Evolutionary conservation across 306 rosid genomes (phyloP), one percentile per base, ranked within the genome.

Genomic region (Cucumis cinereus): DNA sequence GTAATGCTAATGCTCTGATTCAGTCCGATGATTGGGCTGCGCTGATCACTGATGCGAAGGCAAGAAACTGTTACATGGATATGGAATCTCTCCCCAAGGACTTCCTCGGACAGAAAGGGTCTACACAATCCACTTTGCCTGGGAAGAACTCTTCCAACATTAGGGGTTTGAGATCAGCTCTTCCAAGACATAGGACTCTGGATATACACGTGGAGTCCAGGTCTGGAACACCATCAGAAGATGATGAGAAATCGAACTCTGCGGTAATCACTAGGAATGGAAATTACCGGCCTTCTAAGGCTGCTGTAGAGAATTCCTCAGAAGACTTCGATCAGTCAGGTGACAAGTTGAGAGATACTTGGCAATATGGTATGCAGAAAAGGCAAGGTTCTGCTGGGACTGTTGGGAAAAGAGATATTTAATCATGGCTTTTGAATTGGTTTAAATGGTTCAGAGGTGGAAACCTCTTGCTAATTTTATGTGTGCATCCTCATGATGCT

Each of bases 21-120:
- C 92, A 91, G 47, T 89, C 95, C 14, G 97, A 94, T 1, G 98
- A 94, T 77, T 94, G 98, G 98, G 96, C 89, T 72, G 89, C 97
- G 1, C 85, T 94, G 84, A 88, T 94, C 71, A 22, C 81, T 23
- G 98, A 91, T 89, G 96, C 95, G 41, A 94, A 86, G 82, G 68
- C 89, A 62, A 85, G 96, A 85, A 91, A 83, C 75, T 91, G 97
- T 88, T 91, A 86, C 67, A 82, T 85, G 95, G 92, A 91, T 74
- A 92, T 92, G 88, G 98, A 94, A 66, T 83, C 95, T 77, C 86
- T 94, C 58, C 98, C 98, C 1, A 94, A 94, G 79, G 98, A 94
- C 35, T 91, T 94, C 77, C 53, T 88, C 79, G 87, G 78, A 52
- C 73, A 82, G 22, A 94, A 89, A 77, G 93, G 83, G 56, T 83